Evolutionary conservation across 441 rosid genomes (phyloP).

Genomic region (Sinapis alba): DNA sequence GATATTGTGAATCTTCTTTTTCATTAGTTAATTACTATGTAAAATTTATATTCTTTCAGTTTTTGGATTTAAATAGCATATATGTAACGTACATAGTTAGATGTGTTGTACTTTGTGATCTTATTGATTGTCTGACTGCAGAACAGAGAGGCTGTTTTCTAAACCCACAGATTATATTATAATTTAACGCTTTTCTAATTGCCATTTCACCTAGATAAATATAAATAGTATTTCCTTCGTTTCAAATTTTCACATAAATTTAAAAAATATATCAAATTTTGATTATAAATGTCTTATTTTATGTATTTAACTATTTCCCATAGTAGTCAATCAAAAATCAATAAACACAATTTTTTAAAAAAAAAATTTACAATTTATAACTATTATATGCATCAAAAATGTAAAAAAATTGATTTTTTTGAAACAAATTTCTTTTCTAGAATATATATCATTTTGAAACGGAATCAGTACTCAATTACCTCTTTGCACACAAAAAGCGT

Average conservation of each 20-base stretch:
- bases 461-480: background rate
- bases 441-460: no score
- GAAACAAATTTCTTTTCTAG: no score
- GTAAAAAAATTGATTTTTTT: no score
- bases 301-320: no score
- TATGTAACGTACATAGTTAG: constrained; percentile 7
- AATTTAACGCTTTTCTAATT: background rate
- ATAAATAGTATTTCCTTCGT: no score
- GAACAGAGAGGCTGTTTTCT: constrained; percentile 15
- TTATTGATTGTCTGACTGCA: constrained; percentile 3
- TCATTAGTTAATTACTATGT: background rate
- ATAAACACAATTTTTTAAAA: no score
- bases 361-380: no score
- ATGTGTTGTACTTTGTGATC: background rate
- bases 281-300: no score
- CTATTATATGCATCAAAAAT: no score
- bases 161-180: constrained; percentile 4
- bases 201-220: constrained; percentile 3
- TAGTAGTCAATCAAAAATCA: no score
- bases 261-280: no score
- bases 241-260: no score
- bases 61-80: background rate
- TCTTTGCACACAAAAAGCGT: background rate
- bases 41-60: background rate
- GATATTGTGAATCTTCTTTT: constrained; percentile 18